A percentile compares a stretch with the other conserved stretches of the same genome.
phyloP scores from a whole-genome alignment of 352 stramenopile species.

The Blastocystis hominis region DNA sequence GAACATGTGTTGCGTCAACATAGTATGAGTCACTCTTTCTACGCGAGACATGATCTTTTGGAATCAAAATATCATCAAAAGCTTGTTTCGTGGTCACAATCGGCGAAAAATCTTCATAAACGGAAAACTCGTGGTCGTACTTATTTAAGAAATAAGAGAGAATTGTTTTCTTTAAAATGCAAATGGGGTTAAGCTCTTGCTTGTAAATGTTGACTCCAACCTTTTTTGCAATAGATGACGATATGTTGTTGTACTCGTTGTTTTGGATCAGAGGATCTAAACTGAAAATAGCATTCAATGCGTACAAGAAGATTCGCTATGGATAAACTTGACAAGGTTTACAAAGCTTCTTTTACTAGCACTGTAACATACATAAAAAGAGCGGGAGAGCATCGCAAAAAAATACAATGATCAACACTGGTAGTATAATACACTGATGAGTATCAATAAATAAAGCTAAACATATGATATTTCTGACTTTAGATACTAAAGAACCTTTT shows the following conservation, averaged over 20 bases:
- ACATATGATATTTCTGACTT: too few species aligned
- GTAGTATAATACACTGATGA: too few species aligned
- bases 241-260: slow-evolving; percentile 54
- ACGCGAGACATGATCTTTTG: slow-evolving; percentile 76
- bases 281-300: too few species aligned
- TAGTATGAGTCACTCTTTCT: slow-evolving; percentile 79
- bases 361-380: too few species aligned
- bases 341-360: too few species aligned
- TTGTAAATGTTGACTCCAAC: slow-evolving; percentile 51
- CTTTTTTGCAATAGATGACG: slow-evolving; percentile 35
- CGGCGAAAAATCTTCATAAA: slow-evolving; percentile 75
- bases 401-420: too few species aligned
- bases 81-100: slow-evolving; percentile 76
- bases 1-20: slow-evolving; percentile 70
- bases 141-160: not conserved
- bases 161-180: slow-evolving; percentile 56
- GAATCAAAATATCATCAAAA: slow-evolving; percentile 81
- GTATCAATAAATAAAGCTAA: too few species aligned
- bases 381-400: too few species aligned
- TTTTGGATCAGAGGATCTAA: slow-evolving; percentile 3
- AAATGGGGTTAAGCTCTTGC: slow-evolving; percentile 18
- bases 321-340: too few species aligned
- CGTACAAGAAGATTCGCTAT: too few species aligned
- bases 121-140: slow-evolving; percentile 55
- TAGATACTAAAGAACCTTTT: too few species aligned